phyloP scores from a whole-genome alignment of 371 early-diverging fungal species.

The Hamiltosporidium magnivora region DNA sequence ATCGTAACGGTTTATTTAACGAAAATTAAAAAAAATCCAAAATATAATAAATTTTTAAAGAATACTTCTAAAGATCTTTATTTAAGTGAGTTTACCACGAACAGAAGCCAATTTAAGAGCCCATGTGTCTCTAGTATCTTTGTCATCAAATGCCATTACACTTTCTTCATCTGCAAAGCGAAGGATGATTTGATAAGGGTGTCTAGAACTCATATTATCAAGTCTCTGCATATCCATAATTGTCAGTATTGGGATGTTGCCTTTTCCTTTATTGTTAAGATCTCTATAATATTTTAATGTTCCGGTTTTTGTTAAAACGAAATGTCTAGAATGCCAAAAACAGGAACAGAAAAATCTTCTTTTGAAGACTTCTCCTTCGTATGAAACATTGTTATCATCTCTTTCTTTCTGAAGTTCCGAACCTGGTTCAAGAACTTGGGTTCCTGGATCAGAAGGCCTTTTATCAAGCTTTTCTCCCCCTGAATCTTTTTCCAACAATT shows the following conservation, averaged over 20 bases:
- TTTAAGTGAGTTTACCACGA: background rate
- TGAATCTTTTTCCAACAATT: background rate
- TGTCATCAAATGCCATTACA: conserved; percentile 32
- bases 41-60: too few species aligned
- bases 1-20: too few species aligned
- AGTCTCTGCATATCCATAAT: background rate
- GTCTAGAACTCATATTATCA: background rate
- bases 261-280: conserved; percentile 19
- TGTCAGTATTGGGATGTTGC: conserved; percentile 17
- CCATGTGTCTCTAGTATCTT: conserved; percentile 38
- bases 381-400: conserved; percentile 13
- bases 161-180: background rate
- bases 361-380: conserved; percentile 37
- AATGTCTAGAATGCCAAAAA: conserved; percentile 47
- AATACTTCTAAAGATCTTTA: too few species aligned
- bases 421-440: conserved; percentile 9
- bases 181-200: conserved; percentile 29
- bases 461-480: conserved; percentile 6
- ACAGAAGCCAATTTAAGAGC: conserved; percentile 7
- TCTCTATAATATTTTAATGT: conserved; percentile 31
- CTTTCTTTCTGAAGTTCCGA: conserved; percentile 29
- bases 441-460: too few species aligned
- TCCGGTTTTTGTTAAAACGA: conserved; percentile 37
- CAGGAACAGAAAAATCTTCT: conserved; percentile 38
- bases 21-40: too few species aligned